phyloP scores from a whole-genome alignment of 306 rosid species.

The Corylus avellana region DNA sequence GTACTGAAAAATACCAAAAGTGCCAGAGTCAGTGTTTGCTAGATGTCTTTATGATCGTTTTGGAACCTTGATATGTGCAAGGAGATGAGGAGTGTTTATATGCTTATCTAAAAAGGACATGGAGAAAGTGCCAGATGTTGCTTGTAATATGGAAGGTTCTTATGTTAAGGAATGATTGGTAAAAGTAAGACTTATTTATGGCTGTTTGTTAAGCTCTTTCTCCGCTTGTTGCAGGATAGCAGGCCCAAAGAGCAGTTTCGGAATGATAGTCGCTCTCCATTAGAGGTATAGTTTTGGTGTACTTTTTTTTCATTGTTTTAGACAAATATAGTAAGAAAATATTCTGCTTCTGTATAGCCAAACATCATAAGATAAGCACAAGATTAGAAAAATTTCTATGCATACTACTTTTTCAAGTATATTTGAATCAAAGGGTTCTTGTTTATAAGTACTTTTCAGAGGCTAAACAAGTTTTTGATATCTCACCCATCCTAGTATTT shows the following conservation, averaged over 20 bases:
- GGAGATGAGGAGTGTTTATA: not conserved
- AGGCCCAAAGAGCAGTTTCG: conserved; percentile 59
- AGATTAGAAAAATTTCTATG: conserved; percentile 20
- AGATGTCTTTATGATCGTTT: not conserved
- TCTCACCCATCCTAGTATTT: not conserved
- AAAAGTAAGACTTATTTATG: conserved; percentile 3
- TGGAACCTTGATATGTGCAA: not conserved
- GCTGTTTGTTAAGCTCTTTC: conserved; percentile 7
- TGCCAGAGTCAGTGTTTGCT: not conserved
- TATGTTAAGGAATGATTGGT: not conserved
- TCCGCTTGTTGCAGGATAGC: conserved; percentile 53
- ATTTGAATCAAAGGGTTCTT: not conserved
- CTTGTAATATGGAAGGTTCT: not conserved
- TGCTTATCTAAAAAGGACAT: not conserved
- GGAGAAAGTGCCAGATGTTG: not conserved
- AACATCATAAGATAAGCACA: not conserved
- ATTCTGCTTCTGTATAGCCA: conserved; percentile 17
- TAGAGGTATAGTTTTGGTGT: conserved; percentile 51
- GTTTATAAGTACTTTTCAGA: conserved; percentile 4
- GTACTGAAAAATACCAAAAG: too few relatives aligned
- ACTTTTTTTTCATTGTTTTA: conserved; percentile 7
- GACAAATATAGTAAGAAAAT: conserved; percentile 19
- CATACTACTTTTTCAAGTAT: not conserved
- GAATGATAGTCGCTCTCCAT: conserved; percentile 49
- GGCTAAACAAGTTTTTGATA: conserved; percentile 10